Percentiles rank a stretch among this genome's conserved stretches.
These are phyloP conservation scores for Fusarium sarcochroum DNA, from an alignment of 2,329 filamentous ascomycete species.

Conservation along the genomic window DNA sequence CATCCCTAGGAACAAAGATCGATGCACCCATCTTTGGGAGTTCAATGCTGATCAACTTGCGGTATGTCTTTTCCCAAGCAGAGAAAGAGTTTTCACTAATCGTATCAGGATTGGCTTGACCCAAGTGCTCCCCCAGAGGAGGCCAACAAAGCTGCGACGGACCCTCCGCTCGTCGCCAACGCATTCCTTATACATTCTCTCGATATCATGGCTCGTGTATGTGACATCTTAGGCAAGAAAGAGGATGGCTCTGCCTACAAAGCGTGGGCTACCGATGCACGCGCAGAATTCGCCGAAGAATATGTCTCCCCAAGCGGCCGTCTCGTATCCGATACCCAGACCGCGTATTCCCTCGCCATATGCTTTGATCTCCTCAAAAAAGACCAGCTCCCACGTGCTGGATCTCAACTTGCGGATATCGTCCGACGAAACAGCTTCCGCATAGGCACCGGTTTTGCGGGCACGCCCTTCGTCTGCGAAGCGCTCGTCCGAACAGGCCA, in stretches of 20 bases:
- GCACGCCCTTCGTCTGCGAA: constrained; percentile 55
- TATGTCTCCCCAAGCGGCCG: constrained; percentile 44
- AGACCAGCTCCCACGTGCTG: constrained; percentile 19
- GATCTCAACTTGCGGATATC: constrained; percentile 31
- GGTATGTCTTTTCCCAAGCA: constrained; percentile 2
- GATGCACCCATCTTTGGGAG: constrained; percentile 57
- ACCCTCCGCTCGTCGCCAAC: constrained; percentile 60
- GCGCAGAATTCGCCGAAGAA: constrained; percentile 34
- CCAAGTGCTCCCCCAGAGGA: constrained; percentile 59
- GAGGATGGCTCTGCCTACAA: constrained; percentile 29
- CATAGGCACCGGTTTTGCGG: constrained; percentile 52
- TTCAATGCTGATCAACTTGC: constrained; percentile 37
- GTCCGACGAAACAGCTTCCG: constrained; percentile 38
- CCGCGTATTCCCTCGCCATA: constrained; percentile 42
- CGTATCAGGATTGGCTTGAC: constrained; percentile 64
- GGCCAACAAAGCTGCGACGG: constrained; percentile 57
- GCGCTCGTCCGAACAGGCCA: constrained; percentile 36
- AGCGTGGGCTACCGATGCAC: constrained; percentile 27
- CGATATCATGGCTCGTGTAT: constrained; percentile 54
- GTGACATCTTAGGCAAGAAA: constrained; percentile 49
- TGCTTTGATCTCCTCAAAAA: constrained; percentile 38
- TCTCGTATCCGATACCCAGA: constrained; percentile 43
- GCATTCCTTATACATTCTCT: constrained; percentile 63
- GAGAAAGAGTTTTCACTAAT: not conserved
- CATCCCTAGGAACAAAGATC: constrained; percentile 52